These are phyloP conservation scores for Poteriospumella lacustris DNA, from an alignment of 108 stramenopile species.

Conservation along the genomic window DNA sequence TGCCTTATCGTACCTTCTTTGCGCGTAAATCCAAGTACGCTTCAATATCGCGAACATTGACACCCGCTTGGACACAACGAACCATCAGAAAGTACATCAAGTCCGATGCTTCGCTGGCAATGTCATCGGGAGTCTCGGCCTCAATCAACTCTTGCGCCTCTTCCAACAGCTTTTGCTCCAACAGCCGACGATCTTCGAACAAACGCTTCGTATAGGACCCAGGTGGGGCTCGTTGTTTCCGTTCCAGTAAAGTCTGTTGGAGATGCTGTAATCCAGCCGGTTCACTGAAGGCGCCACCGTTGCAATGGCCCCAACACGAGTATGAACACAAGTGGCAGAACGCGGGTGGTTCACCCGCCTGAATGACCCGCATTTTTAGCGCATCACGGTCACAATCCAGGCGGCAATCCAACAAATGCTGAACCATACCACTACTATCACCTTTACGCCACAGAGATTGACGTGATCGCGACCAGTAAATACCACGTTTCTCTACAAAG, in stretches of 20 bases:
- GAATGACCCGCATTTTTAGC: slow-evolving; percentile 78
- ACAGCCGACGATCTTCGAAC: slow-evolving; percentile 74
- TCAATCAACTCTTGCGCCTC: slow-evolving; percentile 96
- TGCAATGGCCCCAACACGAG: background rate
- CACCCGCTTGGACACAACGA: slow-evolving; percentile 80
- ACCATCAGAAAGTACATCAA: slow-evolving; percentile 92
- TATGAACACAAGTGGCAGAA: slow-evolving; percentile 72
- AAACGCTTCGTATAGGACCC: slow-evolving; percentile 93
- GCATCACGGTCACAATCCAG: slow-evolving; percentile 94
- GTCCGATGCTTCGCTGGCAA: slow-evolving; percentile 90
- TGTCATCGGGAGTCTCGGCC: slow-evolving; percentile 69
- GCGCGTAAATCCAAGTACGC: slow-evolving; percentile 67
- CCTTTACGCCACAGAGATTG: slow-evolving; percentile 85
- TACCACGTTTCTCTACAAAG: slow-evolving; percentile 73
- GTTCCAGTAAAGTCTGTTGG: background rate
- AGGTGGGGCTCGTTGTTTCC: slow-evolving; percentile 6
- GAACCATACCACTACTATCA: slow-evolving; percentile 81
- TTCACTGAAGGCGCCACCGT: no score
- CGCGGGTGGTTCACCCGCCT: slow-evolving; percentile 64
- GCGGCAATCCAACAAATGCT: slow-evolving; percentile 75
- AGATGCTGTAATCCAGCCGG: background rate
- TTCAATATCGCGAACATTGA: slow-evolving; percentile 80
- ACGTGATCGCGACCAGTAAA: slow-evolving; percentile 84
- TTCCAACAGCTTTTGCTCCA: slow-evolving; percentile 91
- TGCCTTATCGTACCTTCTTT: slow-evolving; percentile 70